Evolutionary conservation across 257 asterid genomes (phyloP).

Genomic region (Haberlea rhodopensis): DNA sequence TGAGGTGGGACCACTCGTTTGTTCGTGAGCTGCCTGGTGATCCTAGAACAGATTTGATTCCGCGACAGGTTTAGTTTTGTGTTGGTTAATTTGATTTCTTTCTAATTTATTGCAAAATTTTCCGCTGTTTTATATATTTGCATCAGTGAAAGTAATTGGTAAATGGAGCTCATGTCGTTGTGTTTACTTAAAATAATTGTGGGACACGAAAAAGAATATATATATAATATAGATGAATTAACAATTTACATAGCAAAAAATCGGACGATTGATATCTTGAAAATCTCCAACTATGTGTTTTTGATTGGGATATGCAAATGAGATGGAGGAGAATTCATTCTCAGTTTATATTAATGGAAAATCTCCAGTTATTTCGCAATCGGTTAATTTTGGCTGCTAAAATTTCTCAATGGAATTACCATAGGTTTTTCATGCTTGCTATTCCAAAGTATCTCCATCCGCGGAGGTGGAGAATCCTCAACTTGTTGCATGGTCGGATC

Average conservation of each 20-base stretch:
- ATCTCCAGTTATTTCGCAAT: neutral
- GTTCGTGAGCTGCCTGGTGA: constrained; percentile 88
- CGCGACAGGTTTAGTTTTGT: constrained; percentile 60
- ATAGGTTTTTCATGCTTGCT: constrained; percentile 86
- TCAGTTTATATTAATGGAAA: neutral
- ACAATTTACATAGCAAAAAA: neutral
- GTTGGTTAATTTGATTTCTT: neutral
- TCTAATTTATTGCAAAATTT: neutral
- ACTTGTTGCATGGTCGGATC: constrained; percentile 86
- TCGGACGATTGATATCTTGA: neutral
- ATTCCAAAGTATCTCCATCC: constrained; percentile 79
- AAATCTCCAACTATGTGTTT: neutral
- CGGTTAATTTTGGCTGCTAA: neutral
- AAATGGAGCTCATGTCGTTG: constrained; percentile 2
- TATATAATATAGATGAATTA: neutral
- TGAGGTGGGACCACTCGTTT: constrained; percentile 86
- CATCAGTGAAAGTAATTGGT: constrained; percentile 12
- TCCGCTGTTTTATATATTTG: neutral
- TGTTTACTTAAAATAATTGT: neutral
- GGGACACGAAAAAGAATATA: neutral
- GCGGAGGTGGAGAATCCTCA: constrained; percentile 86
- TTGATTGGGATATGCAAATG: constrained; percentile 4
- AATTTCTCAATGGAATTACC: neutral
- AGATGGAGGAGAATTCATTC: neutral
- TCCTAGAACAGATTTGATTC: constrained; percentile 65